phyloP scores from a whole-genome alignment of 768 basidiomycete species.

The Auricularia auricula-judae region DNA sequence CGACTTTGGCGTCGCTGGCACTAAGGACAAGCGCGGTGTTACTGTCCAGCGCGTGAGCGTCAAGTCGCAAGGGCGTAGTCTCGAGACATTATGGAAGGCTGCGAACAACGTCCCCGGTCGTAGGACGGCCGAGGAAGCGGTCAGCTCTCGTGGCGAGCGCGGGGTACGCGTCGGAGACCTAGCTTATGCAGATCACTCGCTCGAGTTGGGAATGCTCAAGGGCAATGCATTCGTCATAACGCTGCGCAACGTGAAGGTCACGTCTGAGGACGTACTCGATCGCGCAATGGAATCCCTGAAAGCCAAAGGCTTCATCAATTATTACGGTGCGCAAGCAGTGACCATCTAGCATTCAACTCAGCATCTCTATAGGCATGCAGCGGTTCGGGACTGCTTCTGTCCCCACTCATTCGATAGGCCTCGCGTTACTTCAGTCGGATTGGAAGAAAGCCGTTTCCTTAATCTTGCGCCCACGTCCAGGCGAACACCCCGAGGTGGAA shows the following conservation, averaged over 20 bases:
- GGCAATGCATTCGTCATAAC: slow-evolving; percentile 96
- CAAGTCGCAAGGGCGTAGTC: slow-evolving; percentile 60
- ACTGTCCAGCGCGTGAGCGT: slow-evolving; percentile 88
- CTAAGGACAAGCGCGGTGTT: slow-evolving; percentile 96
- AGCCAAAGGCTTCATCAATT: slow-evolving; percentile 89
- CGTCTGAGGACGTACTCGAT: slow-evolving; percentile 61
- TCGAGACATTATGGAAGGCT: slow-evolving; percentile 76
- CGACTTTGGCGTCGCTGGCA: slow-evolving; percentile 85
- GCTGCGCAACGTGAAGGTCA: slow-evolving; percentile 75
- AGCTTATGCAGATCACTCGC: slow-evolving; percentile 65
- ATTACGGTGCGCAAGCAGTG: slow-evolving; percentile 58
- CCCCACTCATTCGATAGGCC: slow-evolving; percentile 89
- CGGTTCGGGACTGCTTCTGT: slow-evolving; percentile 95
- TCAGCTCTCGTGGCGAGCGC: slow-evolving; percentile 72
- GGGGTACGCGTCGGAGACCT: slow-evolving; percentile 84
- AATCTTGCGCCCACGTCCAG: slow-evolving; percentile 71
- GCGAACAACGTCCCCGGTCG: slow-evolving; percentile 57
- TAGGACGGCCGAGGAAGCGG: slow-evolving; percentile 43
- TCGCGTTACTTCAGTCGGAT: slow-evolving; percentile 78
- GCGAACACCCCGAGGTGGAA: slow-evolving; percentile 87
- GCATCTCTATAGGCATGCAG: slow-evolving; percentile 68
- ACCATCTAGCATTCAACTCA: neutral
- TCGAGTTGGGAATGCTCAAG: slow-evolving; percentile 93
- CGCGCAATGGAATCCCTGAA: slow-evolving; percentile 69
- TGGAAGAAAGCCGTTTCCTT: slow-evolving; percentile 83